Evolutionary conservation across 2,329 filamentous ascomycete genomes (phyloP), one percentile per base, ranked within the genome.

Genomic region (Aspergillus texensis): DNA sequence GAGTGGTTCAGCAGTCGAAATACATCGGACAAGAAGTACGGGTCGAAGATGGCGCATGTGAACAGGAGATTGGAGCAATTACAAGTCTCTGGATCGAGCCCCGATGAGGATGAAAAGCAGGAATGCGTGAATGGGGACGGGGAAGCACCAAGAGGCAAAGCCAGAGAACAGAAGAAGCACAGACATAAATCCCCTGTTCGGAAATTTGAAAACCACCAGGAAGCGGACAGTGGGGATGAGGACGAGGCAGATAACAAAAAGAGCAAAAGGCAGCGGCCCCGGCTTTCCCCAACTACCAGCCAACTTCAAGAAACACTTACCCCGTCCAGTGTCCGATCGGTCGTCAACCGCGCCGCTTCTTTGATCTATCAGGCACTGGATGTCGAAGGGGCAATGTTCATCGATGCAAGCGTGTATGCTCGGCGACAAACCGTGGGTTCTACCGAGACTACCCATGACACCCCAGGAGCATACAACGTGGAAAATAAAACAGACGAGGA

Each of bases 221-320:
- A 24, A 10, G 62, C 56, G 28, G 4, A 14, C 1, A 62, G 53
- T 3, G 60, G 63, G 19, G 24, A 57, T 8, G 26, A 48, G 56
- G 11, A 63, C 3, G 32, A 8, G n/a, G 19, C 8, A 12, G 50
- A 24, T 19, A 36, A 12, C 28, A 10, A 8, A 19, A 19, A 54
- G 28, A 50, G 6, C 28, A 19, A 36, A 34, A n/a, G 9, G 10
- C 30, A 34, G n/a, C 50, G 67, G 10, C 65, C 67, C 21, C 30
- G 48, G 41, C 56, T 69, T 10, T 67, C 66, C 6, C 67, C 66
- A 0, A 69, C 67, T 0, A 69, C 67, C 2, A 66, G 67, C 24
- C 63, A 62, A n/a, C 28, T 68, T 11, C 50, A 54, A 54, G 50
- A 54, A n/a, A n/a, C 50, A n/a, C 26, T 54, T 34, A n/a, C 30